A percentile compares a stretch with the other conserved stretches of the same genome.
Evolutionary conservation across 345 rosid species (phyloP).

Genomic region (Ceriops decandra): DNA sequence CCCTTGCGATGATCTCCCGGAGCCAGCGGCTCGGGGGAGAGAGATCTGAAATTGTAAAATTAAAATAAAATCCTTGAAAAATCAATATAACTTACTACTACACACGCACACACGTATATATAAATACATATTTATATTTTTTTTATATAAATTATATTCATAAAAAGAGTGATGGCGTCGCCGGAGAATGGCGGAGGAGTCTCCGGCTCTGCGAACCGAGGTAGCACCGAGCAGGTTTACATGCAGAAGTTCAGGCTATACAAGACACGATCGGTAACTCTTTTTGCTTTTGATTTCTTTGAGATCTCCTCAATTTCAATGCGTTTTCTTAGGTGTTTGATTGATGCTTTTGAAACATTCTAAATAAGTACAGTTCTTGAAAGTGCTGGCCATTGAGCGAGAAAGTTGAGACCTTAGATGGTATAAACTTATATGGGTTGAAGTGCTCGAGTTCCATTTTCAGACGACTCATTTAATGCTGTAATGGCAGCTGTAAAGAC

Average conservation of each 20-base stretch:
- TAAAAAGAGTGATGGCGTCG: constrained; percentile 6
- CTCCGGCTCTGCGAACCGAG: constrained; percentile 1
- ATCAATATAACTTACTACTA: background rate
- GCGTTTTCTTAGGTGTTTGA: background rate
- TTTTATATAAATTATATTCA: background rate
- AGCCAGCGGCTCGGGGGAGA: constrained; percentile 75
- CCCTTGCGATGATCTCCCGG: constrained; percentile 50
- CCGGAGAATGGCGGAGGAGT: constrained; percentile 12
- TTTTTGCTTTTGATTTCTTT: background rate
- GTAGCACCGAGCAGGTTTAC: constrained; percentile 8
- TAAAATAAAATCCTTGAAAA: background rate
- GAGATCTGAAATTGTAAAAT: constrained; percentile 27
- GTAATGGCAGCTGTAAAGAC: too few relatives aligned
- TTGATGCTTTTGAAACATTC: too few relatives aligned
- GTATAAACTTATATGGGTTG: too few relatives aligned
- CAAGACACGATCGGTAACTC: constrained; percentile 67
- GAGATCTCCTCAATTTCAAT: background rate
- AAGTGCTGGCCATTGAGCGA: too few relatives aligned
- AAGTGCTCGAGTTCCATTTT: too few relatives aligned
- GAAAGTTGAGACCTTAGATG: too few relatives aligned
- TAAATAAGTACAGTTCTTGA: too few relatives aligned
- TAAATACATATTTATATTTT: too few relatives aligned
- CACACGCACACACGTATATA: too few relatives aligned
- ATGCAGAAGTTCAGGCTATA: constrained; percentile 71
- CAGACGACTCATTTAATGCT: too few relatives aligned